These are phyloP conservation scores for Saccharum hybrid DNA, from an alignment of 202 grass and related monocot species.

Conservation along the genomic window DNA sequence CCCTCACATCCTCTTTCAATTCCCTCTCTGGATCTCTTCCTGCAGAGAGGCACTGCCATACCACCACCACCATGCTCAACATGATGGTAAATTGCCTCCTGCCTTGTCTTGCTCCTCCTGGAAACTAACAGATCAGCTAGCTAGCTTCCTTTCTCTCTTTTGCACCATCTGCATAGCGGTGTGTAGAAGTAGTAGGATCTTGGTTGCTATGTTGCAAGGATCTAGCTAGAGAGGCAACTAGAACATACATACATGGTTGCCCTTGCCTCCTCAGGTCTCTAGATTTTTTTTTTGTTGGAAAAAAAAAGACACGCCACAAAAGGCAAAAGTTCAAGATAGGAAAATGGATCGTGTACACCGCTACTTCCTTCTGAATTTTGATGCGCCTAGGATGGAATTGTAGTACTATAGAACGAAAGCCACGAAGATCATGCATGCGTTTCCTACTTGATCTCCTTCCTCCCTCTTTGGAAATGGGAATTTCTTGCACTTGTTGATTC, in stretches of 20 bases:
- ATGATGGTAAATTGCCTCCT: slow-evolving; percentile 65
- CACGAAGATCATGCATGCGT: not conserved
- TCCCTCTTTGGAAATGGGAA: slow-evolving; percentile 6
- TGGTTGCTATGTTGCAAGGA: slow-evolving; percentile 36
- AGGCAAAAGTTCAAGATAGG: slow-evolving; percentile 32
- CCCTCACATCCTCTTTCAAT: slow-evolving; percentile 42
- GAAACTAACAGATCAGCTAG: not conserved
- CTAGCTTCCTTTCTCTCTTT: no score
- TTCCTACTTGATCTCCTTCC: slow-evolving; percentile 1
- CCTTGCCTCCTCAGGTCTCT: slow-evolving; percentile 24
- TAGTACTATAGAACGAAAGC: not conserved
- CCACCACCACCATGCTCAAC: slow-evolving; percentile 54
- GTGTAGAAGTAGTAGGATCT: slow-evolving; percentile 40
- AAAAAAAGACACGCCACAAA: slow-evolving; percentile 27
- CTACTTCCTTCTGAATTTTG: slow-evolving; percentile 28
- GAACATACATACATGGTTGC: slow-evolving; percentile 25
- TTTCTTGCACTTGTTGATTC: slow-evolving; percentile 35
- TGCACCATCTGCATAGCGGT: not conserved
- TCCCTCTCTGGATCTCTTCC: slow-evolving; percentile 58
- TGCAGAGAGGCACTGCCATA: slow-evolving; percentile 35
- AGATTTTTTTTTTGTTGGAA: slow-evolving; percentile 4
- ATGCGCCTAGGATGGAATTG: not conserved
- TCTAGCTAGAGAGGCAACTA: slow-evolving; percentile 40
- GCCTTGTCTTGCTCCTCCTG: slow-evolving; percentile 29
- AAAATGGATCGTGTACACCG: slow-evolving; percentile 34